phyloP scores from a whole-genome alignment of 2,329 filamentous ascomycete genomes.

The Diaporthe vaccinii region DNA sequence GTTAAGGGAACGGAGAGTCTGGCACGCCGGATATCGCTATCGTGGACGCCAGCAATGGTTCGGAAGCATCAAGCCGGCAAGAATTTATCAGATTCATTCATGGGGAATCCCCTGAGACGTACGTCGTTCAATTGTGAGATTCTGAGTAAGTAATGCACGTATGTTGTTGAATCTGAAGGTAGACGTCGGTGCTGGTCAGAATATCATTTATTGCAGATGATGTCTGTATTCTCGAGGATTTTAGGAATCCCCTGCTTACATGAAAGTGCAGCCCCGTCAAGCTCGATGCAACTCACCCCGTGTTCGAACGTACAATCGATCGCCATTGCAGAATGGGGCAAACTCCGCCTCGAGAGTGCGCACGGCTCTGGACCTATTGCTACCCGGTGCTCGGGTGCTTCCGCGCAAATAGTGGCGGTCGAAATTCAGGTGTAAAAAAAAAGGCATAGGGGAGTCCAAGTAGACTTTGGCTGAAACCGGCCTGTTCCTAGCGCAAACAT shows the following conservation, averaged over 20 bases:
- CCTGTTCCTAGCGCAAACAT: slow-evolving; percentile 4
- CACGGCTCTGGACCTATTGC: background rate
- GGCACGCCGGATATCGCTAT: background rate
- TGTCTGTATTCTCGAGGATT: background rate
- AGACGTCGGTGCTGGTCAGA: background rate
- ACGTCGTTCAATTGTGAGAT: background rate
- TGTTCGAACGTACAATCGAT: slow-evolving; percentile 1
- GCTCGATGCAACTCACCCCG: background rate
- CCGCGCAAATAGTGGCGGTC: background rate
- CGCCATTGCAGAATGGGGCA: background rate
- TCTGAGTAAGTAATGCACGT: background rate
- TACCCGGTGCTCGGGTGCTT: background rate
- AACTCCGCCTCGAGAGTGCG: background rate
- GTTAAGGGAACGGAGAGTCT: background rate
- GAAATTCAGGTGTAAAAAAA: background rate
- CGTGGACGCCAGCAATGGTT: background rate
- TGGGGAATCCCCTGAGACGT: background rate
- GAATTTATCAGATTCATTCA: background rate
- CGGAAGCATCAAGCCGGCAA: background rate
- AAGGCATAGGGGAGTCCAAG: background rate
- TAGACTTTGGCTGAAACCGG: slow-evolving; percentile 17
- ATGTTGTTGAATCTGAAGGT: background rate
- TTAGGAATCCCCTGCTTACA: background rate
- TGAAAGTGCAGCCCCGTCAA: background rate
- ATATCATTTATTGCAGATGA: background rate